Evolutionary conservation across 306 rosid species (phyloP), one percentile per base, ranked within the genome.

Genomic region (Luffa acutangula): DNA sequence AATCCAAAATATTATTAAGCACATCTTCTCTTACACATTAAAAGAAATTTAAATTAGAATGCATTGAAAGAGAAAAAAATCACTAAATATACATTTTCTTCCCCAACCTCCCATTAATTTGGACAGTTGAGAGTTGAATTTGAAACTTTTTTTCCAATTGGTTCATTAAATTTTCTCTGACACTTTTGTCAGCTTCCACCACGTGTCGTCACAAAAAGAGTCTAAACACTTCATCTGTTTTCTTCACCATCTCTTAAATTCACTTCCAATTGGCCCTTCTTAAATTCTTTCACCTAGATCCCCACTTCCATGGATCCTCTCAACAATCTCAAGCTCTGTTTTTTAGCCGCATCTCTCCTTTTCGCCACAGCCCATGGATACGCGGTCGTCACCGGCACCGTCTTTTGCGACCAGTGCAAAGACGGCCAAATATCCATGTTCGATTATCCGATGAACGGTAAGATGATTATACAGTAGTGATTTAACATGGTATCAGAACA

Each of bases 331-430:
- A 41, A 41, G 3, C 52, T 67, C 17, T 15, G 48, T 15, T 72
- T 91, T 17, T 53, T 90, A 49, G 74, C 75, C 6, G 78, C 83
- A 66, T 4, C 84, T 80, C 82, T 91, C 48, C 71, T 91, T 85
- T 79, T 83, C 53, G 78, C 83, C n/a, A 54, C 83, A 6, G 82
- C 83, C 36, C 76, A 31, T 20, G 97, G 89, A 67, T 87, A 86
- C 63, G 83, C 96, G 25, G 54, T 79, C 87, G 89, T 94, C 84
- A 86, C 89, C 17, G 97, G 98, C 76, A 88, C 90, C 8, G 98
- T 94, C 87, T 87, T 85, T 76, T 94, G 98, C 80, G 98, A 94
- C 78, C 97, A 94, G 78, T 94, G 98, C 92, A 94, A 92, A 81
- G 97, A 92, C 53, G 98, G 98, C 46, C 81, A 92, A 65, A 81